These are phyloP conservation scores for Kockovaella imperatae DNA, from an alignment of 768 basidiomycete genomes.

Conservation along the genomic window DNA sequence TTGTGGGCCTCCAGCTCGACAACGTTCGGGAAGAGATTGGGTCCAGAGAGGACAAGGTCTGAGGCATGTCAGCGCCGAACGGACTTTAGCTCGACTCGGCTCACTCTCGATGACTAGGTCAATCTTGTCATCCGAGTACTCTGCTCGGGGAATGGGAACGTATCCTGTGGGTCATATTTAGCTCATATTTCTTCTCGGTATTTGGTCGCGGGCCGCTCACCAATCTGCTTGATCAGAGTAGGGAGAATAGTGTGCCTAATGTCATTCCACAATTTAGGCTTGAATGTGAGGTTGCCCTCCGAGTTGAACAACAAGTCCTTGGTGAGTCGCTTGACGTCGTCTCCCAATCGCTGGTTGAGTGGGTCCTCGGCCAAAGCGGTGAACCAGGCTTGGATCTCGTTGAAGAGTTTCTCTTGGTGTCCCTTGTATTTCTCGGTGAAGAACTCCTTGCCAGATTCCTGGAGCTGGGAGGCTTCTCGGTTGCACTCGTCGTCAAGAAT, in stretches of 20 bases:
- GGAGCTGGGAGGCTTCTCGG: slow-evolving; percentile 56
- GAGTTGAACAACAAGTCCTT: slow-evolving; percentile 60
- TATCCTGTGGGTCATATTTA: slow-evolving; percentile 7
- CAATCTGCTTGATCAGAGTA: slow-evolving; percentile 62
- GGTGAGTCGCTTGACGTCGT: slow-evolving; percentile 68
- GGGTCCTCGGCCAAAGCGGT: slow-evolving; percentile 76
- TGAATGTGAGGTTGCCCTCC: slow-evolving; percentile 80
- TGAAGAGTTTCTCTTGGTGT: slow-evolving; percentile 75
- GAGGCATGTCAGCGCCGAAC: neutral
- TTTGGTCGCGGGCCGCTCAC: too few relatives aligned
- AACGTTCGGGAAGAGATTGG: slow-evolving; percentile 72
- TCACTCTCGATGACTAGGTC: slow-evolving; percentile 93
- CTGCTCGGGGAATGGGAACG: slow-evolving; percentile 83
- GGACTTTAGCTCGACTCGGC: slow-evolving; percentile 31
- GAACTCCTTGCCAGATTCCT: slow-evolving; percentile 65
- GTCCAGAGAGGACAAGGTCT: slow-evolving; percentile 47
- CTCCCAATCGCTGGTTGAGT: slow-evolving; percentile 68
- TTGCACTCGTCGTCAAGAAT: slow-evolving; percentile 72
- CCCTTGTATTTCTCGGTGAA: slow-evolving; percentile 65
- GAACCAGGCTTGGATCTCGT: slow-evolving; percentile 68
- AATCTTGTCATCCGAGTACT: slow-evolving; percentile 78
- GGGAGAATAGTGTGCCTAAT: slow-evolving; percentile 76
- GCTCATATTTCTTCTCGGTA: too few relatives aligned
- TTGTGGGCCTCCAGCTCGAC: slow-evolving; percentile 63
- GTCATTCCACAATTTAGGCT: slow-evolving; percentile 77